Base-by-base conservation (phyloP, 2,329 filamentous ascomycete species). In the Nigrospora oryzae region DNA sequence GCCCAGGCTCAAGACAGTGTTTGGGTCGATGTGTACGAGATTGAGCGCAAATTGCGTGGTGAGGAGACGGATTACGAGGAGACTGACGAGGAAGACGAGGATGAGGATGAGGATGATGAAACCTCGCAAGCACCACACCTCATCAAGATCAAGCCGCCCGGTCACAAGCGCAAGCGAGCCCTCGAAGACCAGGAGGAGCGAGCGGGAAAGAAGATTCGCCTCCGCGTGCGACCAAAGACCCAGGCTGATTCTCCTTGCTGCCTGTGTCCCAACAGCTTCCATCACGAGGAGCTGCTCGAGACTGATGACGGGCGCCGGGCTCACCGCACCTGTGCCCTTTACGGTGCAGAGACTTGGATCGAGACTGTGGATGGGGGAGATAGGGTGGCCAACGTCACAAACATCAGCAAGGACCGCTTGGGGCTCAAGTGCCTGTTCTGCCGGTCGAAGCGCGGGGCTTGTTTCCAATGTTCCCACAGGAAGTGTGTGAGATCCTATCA, bases 381-480 rank as follows among this genome's bases (percentile, higher is more conserved):
- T 49, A 76, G 81, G 11, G 77, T 96, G 19, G 85, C 78, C 53
- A 91, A 94, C 53, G 78, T 89, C 42, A 76, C 79, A n/a, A 79
- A 80, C 49, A 89, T 97, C 53, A 83, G 86, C 59, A 91, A 93
- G 63, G 88, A 86, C 45, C 86, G 91, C 16, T 70, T 95, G 53
- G 89, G 94, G 23, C 81, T 97, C 53, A 95, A 95, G 64, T 98
- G 93, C 63, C 81, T 95, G 49, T 95, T 88, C 67, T 98, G 93
- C 61, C 87, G 90, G 32, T 94, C 89, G 31, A 94, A 93, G 64
- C 86, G 86, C 46, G 93, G 93, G n/a, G 89, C 89, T 14, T 96
- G 91, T 66, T 94, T 98, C 68, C 91, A 97, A 63, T 98, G 93
- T 65, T 94, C 89, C 1, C 84, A 89, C 54, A 91, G 90, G 70